Conservation (phyloP, 495 filamentous ascomycete species). For the Ascodesmis nigricans region DNA sequence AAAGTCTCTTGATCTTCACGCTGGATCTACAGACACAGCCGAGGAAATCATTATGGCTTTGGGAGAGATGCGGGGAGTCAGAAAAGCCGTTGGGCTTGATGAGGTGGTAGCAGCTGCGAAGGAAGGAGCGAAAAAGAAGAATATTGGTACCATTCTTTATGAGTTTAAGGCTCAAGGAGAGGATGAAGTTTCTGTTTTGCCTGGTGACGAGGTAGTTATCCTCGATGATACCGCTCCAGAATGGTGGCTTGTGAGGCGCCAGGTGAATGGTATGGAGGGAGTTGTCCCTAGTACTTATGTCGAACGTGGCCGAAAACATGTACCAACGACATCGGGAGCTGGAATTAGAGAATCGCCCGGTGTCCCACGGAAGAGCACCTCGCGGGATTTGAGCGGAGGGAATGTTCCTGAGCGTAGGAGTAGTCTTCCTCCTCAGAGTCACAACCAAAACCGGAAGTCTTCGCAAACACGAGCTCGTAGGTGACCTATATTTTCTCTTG, state of each 20-base stretch:
- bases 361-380: constrained; percentile 13
- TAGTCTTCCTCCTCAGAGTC: constrained; percentile 4
- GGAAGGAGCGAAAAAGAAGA: constrained; percentile 45
- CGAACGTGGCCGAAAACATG: constrained; percentile 29
- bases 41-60: constrained; percentile 74
- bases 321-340: constrained; percentile 2
- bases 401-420: constrained; percentile 5
- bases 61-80: constrained; percentile 70
- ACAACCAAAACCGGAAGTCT: too few relatives aligned
- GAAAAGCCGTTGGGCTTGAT: constrained; percentile 57
- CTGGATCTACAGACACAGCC: constrained; percentile 89
- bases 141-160: constrained; percentile 55
- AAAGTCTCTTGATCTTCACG: constrained; percentile 89
- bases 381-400: not conserved
- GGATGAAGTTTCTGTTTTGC: constrained; percentile 81
- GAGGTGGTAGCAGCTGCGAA: constrained; percentile 68
- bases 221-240: constrained; percentile 83
- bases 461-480: too few relatives aligned
- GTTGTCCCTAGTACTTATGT: constrained; percentile 96
- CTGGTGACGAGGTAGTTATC: constrained; percentile 77
- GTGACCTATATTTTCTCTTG: too few relatives aligned
- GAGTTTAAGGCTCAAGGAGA: constrained; percentile 93
- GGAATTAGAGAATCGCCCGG: constrained; percentile 19
- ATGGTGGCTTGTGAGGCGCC: constrained; percentile 87
- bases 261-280: constrained; percentile 85